Percentiles rank a stretch among this genome's conserved stretches.
Evolutionary conservation across 306 rosid genomes (phyloP).

Genomic region (Clitoria ternatea): DNA sequence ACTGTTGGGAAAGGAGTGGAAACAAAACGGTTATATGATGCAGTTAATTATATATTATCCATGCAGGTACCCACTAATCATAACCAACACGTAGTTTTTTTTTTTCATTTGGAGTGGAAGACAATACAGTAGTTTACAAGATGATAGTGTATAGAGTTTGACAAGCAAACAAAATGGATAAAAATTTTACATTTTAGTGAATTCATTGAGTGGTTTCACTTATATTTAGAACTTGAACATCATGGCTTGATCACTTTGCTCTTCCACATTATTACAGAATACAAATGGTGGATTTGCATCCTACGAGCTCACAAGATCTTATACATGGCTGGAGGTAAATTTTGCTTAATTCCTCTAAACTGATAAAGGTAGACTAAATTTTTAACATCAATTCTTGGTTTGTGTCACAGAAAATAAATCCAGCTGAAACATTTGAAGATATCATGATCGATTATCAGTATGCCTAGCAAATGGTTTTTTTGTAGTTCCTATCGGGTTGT

Average conservation of each 20-base stretch:
- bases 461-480: slow-evolving; percentile 16
- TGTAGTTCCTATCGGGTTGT: neutral
- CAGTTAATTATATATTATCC: slow-evolving; percentile 58
- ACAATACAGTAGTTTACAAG: too few species aligned
- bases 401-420: slow-evolving; percentile 54
- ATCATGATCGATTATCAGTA: slow-evolving; percentile 69
- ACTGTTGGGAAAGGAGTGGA: slow-evolving; percentile 47
- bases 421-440: slow-evolving; percentile 62
- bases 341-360: neutral
- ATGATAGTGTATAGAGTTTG: too few species aligned
- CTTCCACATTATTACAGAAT: slow-evolving; percentile 38
- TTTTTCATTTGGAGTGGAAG: neutral
- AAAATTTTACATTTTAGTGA: too few species aligned
- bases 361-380: neutral
- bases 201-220: too few species aligned
- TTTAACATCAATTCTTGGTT: neutral
- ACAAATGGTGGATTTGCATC: slow-evolving; percentile 75
- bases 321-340: slow-evolving; percentile 67
- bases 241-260: neutral
- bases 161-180: too few species aligned
- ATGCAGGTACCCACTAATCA: slow-evolving; percentile 45
- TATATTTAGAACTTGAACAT: neutral
- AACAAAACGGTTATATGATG: slow-evolving; percentile 36
- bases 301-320: slow-evolving; percentile 83
- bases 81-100: neutral